phyloP scores from a whole-genome alignment of 2,329 filamentous ascomycete genomes.

The Aspergillus alliaceus region DNA sequence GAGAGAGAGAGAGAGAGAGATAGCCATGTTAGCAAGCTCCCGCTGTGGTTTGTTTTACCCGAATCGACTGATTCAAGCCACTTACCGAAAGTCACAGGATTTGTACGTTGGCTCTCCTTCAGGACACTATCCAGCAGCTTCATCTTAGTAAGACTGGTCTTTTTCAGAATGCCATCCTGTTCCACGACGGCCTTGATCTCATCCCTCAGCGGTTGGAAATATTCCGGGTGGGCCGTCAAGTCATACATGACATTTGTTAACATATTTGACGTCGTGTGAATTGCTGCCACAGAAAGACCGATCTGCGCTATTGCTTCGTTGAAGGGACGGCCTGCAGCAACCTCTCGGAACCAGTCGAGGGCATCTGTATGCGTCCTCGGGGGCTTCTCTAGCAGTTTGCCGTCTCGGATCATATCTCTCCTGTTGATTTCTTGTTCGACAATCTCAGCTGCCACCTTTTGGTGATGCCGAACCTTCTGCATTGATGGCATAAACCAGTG shows the following conservation, averaged over 20 bases:
- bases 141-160: slow-evolving; percentile 33
- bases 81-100: slow-evolving; percentile 27
- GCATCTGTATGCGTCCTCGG: slow-evolving; percentile 21
- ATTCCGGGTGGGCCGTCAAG: slow-evolving; percentile 52
- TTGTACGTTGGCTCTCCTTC: slow-evolving; percentile 34
- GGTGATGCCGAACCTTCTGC: slow-evolving; percentile 38
- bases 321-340: slow-evolving; percentile 10
- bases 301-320: slow-evolving; percentile 25
- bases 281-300: slow-evolving; percentile 31
- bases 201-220: slow-evolving; percentile 52
- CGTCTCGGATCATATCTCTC: slow-evolving; percentile 20
- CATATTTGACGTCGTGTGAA: slow-evolving; percentile 35
- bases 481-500: slow-evolving; percentile 48
- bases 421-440: slow-evolving; percentile 27
- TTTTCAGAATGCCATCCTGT: slow-evolving; percentile 39
- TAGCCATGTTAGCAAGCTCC: neutral
- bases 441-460: slow-evolving; percentile 39
- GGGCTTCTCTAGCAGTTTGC: slow-evolving; percentile 18
- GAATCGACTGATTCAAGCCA: neutral
- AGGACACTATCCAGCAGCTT: slow-evolving; percentile 38
- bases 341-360: slow-evolving; percentile 30
- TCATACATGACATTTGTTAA: slow-evolving; percentile 55
- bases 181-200: slow-evolving; percentile 50
- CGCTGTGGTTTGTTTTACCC: too few relatives aligned
- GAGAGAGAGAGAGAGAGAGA: too few relatives aligned